Conservation (phyloP, 108 stramenopile genomes). For the Skeletonema potamos region DNA sequence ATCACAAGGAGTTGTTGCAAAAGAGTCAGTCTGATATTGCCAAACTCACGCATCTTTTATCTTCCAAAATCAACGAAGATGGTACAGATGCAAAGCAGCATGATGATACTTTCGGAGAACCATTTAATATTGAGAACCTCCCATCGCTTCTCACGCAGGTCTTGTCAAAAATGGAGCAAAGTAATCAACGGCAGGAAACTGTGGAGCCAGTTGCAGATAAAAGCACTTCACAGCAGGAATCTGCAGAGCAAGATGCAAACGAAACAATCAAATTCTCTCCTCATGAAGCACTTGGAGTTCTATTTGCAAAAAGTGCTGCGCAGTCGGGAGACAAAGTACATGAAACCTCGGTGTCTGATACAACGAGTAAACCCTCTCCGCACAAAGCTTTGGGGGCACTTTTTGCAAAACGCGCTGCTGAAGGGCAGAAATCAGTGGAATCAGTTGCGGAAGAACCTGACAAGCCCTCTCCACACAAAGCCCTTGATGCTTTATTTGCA, state of each 20-base stretch:
- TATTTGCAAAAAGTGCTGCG: background rate
- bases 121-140: conserved; percentile 22
- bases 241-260: background rate
- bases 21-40: conserved; percentile 19
- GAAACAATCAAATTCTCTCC: conserved; percentile 1
- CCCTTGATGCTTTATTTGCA: conserved; percentile 26
- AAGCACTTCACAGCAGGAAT: background rate
- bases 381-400: background rate
- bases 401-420: background rate
- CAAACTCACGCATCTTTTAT: conserved; percentile 30
- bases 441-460: background rate
- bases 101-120: background rate
- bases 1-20: conserved; percentile 21
- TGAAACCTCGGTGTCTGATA: background rate
- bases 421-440: background rate
- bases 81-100: background rate
- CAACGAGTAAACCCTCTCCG: background rate
- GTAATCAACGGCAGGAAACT: background rate
- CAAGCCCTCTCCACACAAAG: background rate
- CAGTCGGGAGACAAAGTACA: background rate
- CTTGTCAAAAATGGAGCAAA: conserved; percentile 22
- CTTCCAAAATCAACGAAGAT: conserved; percentile 14
- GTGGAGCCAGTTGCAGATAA: background rate
- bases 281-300: background rate
- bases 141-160: conserved; percentile 35